Evolutionary conservation across 345 rosid species (phyloP).

Genomic region (Isatis tinctoria): DNA sequence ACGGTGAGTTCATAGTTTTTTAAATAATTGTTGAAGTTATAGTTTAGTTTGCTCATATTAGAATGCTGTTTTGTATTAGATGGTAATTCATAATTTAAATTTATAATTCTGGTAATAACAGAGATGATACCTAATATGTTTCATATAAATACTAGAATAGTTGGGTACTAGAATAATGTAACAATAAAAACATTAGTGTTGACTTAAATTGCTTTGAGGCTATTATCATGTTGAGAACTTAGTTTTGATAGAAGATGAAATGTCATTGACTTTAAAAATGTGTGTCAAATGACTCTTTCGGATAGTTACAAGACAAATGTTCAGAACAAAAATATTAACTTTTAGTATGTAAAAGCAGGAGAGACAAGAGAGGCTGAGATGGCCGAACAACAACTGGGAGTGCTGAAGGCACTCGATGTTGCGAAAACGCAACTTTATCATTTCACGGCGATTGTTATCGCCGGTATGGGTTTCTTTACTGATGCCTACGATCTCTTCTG

Average conservation of each 20-base stretch:
- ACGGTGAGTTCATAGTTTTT: not conserved
- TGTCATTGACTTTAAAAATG: not conserved
- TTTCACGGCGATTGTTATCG: too few relatives aligned
- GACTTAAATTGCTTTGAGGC: not conserved
- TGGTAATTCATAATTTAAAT: not conserved
- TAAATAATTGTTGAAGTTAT: not conserved
- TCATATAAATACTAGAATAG: not conserved
- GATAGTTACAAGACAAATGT: not conserved
- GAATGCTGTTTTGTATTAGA: not conserved
- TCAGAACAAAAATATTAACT: not conserved
- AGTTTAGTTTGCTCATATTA: not conserved
- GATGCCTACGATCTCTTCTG: too few relatives aligned
- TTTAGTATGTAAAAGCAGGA: not conserved
- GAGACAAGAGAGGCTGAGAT: not conserved
- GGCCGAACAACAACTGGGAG: constrained; percentile 27
- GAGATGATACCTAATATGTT: not conserved
- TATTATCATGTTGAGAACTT: not conserved
- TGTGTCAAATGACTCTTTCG: not conserved
- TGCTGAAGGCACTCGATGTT: constrained; percentile 52
- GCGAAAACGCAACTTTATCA: too few relatives aligned
- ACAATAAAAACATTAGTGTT: not conserved
- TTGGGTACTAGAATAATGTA: not conserved
- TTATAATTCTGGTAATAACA: too few relatives aligned
- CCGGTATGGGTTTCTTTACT: too few relatives aligned
- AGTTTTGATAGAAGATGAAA: not conserved